Evolutionary conservation across 768 basidiomycete species (phyloP), one percentile per base, ranked within the genome.

Genomic region (Mrakia gelida): DNA sequence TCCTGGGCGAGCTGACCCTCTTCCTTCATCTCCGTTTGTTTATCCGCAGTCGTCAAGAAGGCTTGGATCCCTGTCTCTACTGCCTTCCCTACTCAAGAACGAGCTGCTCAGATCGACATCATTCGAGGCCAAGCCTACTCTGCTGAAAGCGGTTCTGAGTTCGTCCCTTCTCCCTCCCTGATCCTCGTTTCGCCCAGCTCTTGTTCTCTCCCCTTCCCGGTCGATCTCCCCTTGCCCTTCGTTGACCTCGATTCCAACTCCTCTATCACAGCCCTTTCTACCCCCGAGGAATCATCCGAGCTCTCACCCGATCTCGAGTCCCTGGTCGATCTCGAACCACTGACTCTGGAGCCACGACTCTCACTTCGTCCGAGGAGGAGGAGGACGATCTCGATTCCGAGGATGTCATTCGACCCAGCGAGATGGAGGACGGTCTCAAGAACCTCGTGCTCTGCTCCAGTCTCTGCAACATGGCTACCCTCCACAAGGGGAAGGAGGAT

Each of bases 391-490:
- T 85, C 59, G 79, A 84, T 56, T 70, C 77, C 11, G 83, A 84
- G 41, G 81, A 83, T 45, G 80, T 84, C 43, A 75, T 79, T n/a
- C 78, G 75, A 61, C 68, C 78, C 2, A 43, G 34, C 38, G 73
- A 75, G 71, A 75, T 79, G n/a, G 83, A 83, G 72, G 49, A 67
- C 3, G 77, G 80, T 13, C 79, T 86, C 28, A 79, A 82, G 56
- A 79, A 82, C 30, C 76, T 86, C 76, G 83, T 83, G 38, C 84
- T 84, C 67, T 83, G 84, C 75, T 85, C 85, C 15, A 81, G 82
- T 16, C 82, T 87, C 26, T 86, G 86, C 81, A 87, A 85, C 81
- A 84, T 84, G 77, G 85, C 86, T 16, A 84, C 85, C 6, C 81
- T 86, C 6, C 82, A 82, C 72, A 79, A 75, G 81, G 81, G 77